These are phyloP conservation scores for Xylaria curta DNA, from an alignment of 495 filamentous ascomycete genomes.

Conservation along the genomic window DNA sequence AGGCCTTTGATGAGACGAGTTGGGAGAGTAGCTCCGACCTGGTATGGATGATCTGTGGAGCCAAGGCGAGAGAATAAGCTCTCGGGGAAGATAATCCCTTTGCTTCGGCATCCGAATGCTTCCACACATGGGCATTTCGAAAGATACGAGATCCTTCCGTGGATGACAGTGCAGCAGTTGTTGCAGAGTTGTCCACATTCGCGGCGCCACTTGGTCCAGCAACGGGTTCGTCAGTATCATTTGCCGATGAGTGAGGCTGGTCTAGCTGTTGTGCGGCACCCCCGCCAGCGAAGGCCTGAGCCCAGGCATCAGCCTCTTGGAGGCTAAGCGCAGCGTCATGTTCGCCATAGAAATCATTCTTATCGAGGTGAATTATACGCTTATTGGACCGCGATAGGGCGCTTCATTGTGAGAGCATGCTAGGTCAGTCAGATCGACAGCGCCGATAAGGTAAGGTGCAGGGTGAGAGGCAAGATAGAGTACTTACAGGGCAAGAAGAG, in stretches of 20 bases:
- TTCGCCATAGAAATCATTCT: slow-evolving; percentile 86
- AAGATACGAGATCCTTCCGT: slow-evolving; percentile 26
- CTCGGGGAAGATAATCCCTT: slow-evolving; percentile 67
- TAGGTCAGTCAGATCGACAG: slow-evolving; percentile 68
- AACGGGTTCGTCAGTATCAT: background rate
- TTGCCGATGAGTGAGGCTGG: background rate
- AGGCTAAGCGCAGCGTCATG: slow-evolving; percentile 86
- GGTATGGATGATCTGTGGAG: slow-evolving; percentile 87
- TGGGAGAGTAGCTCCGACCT: slow-evolving; percentile 75
- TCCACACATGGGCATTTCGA: slow-evolving; percentile 37
- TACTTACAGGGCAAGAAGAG: slow-evolving; percentile 88
- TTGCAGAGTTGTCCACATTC: background rate
- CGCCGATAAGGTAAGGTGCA: slow-evolving; percentile 24
- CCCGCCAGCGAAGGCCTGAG: slow-evolving; percentile 32
- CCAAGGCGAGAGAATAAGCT: slow-evolving; percentile 81
- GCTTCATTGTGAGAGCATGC: slow-evolving; percentile 64
- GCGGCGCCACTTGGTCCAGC: background rate
- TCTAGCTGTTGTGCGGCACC: background rate
- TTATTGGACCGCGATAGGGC: slow-evolving; percentile 90
- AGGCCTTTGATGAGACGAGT: slow-evolving; percentile 85
- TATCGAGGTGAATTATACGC: slow-evolving; percentile 89
- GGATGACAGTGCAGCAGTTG: background rate
- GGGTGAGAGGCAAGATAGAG: slow-evolving; percentile 26
- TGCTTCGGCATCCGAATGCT: slow-evolving; percentile 33
- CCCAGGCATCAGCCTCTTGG: slow-evolving; percentile 82